Evolutionary conservation across 345 rosid species (phyloP).

Genomic region (Isatis tinctoria): DNA sequence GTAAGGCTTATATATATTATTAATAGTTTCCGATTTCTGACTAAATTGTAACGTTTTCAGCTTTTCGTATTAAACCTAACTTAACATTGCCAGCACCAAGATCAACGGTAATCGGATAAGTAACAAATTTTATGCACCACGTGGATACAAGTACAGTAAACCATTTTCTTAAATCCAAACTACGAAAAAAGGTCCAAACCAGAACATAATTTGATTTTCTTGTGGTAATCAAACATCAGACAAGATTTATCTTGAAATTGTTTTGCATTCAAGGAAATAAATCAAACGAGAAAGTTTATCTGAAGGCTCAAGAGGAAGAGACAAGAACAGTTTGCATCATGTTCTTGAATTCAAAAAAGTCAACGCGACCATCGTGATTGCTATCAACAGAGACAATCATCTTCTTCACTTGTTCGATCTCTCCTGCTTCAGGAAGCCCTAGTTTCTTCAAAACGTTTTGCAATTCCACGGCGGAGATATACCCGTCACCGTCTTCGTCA

Average conservation of each 20-base stretch:
- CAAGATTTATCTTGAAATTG: not conserved
- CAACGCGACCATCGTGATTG: slow-evolving; percentile 81
- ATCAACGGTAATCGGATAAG: no score
- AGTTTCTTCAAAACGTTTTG: slow-evolving; percentile 71
- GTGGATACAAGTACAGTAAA: no score
- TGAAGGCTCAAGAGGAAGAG: slow-evolving; percentile 32
- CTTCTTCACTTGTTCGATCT: slow-evolving; percentile 61
- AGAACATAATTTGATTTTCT: not conserved
- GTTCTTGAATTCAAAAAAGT: slow-evolving; percentile 82
- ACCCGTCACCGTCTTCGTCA: slow-evolving; percentile 86
- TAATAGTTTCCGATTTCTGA: no score
- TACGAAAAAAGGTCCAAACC: no score
- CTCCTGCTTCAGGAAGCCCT: slow-evolving; percentile 63
- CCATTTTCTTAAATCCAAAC: no score
- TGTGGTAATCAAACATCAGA: not conserved
- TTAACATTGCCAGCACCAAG: no score
- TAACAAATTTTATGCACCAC: no score
- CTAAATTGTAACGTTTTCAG: no score
- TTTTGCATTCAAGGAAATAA: slow-evolving; percentile 1
- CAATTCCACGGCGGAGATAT: slow-evolving; percentile 70
- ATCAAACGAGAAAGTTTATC: not conserved
- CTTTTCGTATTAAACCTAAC: no score
- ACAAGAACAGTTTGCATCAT: slow-evolving; percentile 72
- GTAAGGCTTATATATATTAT: no score
- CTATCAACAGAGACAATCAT: slow-evolving; percentile 83